Base-by-base conservation (phyloP, 106 monocot genomes). In the Allium sativum region DNA sequence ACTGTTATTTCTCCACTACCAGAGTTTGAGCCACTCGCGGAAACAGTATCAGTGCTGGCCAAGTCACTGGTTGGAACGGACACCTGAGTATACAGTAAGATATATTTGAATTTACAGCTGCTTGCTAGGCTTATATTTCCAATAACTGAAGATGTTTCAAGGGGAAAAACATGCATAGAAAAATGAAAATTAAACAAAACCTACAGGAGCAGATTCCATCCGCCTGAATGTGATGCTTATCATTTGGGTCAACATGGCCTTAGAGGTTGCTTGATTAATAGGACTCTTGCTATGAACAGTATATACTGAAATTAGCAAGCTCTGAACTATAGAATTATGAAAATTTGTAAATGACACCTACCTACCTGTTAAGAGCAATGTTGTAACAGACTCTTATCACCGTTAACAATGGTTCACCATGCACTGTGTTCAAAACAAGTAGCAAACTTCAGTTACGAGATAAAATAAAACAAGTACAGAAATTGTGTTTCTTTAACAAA, bases 291-390 rank as follows among this genome's bases (percentile, higher is more conserved):
- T 98, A 64, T 18, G 67, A 48, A 66, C 14, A 64, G 44, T 40
- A 65, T 4, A 17, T 55, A 18, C 8, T 53, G 40, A 56, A 43
- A 53, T 20, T 62, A 67, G 31, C 45, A 41, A 56, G 61, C 13
- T 44, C 56, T 62, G 13, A 5, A 7, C 0, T 43, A 42, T 48
- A 52, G 48, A 46, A 52, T 40, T 45, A 21, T 68, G 18, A 44
- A 31, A 51, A 66, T 21, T 21, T 13, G 40, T 51, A 46, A 46
- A 43, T 40, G 41, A 43, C 13, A 20, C 0, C 11, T 76, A 88
- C 96, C 96, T 76, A 88, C 96, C 96, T 98, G 73, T 98, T 91
- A 45, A 98, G 84, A 67, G 96, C 91, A 78, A 98, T 91, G 72
- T 88, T 91, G 67, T 88, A 98, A 72, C 96, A 98, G 47, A 98